Evolutionary conservation across 352 stramenopile species (phyloP).

Genomic region (Phytopythium oedochilum): DNA sequence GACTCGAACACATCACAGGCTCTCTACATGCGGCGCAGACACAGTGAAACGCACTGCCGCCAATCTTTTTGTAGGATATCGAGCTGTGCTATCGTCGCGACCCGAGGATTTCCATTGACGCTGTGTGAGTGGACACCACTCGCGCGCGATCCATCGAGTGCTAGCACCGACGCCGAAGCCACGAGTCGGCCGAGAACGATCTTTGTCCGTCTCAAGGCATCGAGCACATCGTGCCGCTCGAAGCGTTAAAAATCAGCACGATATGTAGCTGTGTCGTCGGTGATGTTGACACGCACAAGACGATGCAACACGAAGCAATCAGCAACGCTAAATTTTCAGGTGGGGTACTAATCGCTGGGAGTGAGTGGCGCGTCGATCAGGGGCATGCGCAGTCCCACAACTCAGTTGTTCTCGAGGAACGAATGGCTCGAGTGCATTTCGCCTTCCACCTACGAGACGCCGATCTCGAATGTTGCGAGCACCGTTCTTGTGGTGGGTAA

Average conservation of each 20-base stretch:
- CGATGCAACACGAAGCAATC: background rate
- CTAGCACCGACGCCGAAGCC: no score
- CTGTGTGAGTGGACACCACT: no score
- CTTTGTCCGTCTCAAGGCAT: background rate
- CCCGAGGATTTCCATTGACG: no score
- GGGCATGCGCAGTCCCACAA: background rate
- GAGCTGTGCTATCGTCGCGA: no score
- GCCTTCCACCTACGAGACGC: no score
- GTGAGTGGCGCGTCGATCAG: background rate
- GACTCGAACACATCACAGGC: background rate
- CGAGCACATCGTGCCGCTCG: background rate
- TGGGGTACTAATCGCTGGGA: background rate
- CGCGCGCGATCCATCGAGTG: no score
- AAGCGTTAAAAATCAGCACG: background rate
- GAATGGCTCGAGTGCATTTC: no score
- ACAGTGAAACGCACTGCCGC: background rate
- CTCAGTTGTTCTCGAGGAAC: background rate
- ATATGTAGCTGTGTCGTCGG: background rate
- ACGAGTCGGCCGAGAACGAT: background rate
- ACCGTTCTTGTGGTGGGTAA: background rate
- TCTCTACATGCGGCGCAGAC: background rate
- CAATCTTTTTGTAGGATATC: background rate
- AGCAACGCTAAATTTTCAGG: background rate
- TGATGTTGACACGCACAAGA: background rate
- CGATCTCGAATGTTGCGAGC: background rate